Conservation (phyloP, 1,139 yeast genomes). For the Eremothecium sinecaudum region DNA sequence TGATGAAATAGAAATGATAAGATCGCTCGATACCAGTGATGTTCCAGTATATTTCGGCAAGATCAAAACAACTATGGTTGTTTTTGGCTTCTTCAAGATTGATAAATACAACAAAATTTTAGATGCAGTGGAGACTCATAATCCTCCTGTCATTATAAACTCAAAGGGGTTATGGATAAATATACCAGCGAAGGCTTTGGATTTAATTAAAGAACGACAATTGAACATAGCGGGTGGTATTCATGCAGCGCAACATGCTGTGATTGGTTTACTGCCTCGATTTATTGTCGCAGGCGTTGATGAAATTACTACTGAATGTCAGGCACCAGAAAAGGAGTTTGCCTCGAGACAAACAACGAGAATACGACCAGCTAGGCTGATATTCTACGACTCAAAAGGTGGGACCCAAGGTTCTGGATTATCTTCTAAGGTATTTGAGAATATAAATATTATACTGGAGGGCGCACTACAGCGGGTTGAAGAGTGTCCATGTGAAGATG, state of each 20-base stretch:
- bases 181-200: constrained; percentile 57
- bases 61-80: constrained; percentile 60
- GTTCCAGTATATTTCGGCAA: constrained; percentile 69
- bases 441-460: constrained; percentile 53
- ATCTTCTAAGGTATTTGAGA: constrained; percentile 68
- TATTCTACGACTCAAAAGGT: constrained; percentile 76
- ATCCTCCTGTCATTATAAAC: constrained; percentile 63
- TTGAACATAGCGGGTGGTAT: constrained; percentile 79
- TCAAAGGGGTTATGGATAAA: constrained; percentile 92
- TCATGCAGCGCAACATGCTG: constrained; percentile 93
- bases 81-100: constrained; percentile 87
- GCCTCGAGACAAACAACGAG: constrained; percentile 60
- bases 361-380: constrained; percentile 73
- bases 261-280: constrained; percentile 68
- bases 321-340: constrained; percentile 93
- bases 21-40: constrained; percentile 45
- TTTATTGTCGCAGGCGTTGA: constrained; percentile 54
- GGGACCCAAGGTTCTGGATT: constrained; percentile 74
- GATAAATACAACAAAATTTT: constrained; percentile 66
- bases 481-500: constrained; percentile 70
- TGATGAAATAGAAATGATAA: constrained; percentile 52
- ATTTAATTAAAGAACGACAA: constrained; percentile 44
- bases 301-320: constrained; percentile 85
- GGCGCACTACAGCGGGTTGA: constrained; percentile 51
- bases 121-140: constrained; percentile 87